A percentile compares a stretch with the other conserved stretches of the same genome.
Evolutionary conservation across 2,329 filamentous ascomycete genomes (phyloP).

Genomic region (Cladophialophora carrionii): DNA sequence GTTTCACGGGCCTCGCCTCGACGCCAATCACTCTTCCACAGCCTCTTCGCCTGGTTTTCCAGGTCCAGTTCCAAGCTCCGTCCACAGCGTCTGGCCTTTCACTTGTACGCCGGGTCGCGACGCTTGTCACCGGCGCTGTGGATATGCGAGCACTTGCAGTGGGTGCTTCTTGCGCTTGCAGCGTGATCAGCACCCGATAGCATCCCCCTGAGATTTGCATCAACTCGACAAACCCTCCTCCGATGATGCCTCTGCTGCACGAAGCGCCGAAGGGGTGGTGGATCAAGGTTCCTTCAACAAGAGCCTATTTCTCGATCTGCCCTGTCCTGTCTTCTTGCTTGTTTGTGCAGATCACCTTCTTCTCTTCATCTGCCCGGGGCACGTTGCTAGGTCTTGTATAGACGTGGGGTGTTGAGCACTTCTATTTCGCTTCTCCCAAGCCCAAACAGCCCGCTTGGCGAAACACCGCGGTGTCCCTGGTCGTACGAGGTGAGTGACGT

Average conservation of each 20-base stretch:
- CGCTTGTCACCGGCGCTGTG: slow-evolving; percentile 18
- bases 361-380: slow-evolving; percentile 16
- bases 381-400: slow-evolving; percentile 3
- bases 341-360: slow-evolving; percentile 26
- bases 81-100: slow-evolving; percentile 26
- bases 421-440: slow-evolving; percentile 17
- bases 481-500: slow-evolving; percentile 24
- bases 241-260: slow-evolving; percentile 4
- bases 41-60: slow-evolving; percentile 4
- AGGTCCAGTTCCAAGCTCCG: slow-evolving; percentile 16
- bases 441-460: slow-evolving; percentile 24
- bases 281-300: background rate
- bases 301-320: slow-evolving; percentile 18
- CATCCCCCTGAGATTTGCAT: slow-evolving; percentile 19
- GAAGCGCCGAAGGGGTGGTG: slow-evolving; percentile 21
- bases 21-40: slow-evolving; percentile 29
- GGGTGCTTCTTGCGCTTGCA: slow-evolving; percentile 4
- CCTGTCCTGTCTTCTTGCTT: slow-evolving; percentile 23
- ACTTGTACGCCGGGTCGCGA: background rate
- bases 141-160: slow-evolving; percentile 10
- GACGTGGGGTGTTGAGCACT: slow-evolving; percentile 7
- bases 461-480: slow-evolving; percentile 9
- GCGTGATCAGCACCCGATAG: slow-evolving; percentile 13
- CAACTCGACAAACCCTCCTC: slow-evolving; percentile 11
- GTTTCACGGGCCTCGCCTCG: slow-evolving; percentile 30